Conservation (phyloP, 2,329 filamentous ascomycete species). For the Cytospora piceae region DNA sequence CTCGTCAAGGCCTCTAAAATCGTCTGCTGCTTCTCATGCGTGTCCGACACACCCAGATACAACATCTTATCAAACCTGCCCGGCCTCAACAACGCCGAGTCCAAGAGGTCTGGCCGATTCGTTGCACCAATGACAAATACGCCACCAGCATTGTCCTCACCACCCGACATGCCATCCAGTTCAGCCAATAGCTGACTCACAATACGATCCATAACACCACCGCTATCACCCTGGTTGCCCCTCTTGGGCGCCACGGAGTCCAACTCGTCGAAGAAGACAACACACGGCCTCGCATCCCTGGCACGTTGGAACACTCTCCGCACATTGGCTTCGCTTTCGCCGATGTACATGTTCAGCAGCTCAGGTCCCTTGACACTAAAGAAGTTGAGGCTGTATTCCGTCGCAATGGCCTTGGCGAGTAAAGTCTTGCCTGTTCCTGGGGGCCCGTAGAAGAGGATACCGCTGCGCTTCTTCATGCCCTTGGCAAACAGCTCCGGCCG, state of each 20-base stretch:
- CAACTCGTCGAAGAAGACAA: slow-evolving; percentile 92
- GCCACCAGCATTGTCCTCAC: slow-evolving; percentile 76
- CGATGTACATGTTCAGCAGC: slow-evolving; percentile 94
- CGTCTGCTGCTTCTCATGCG: slow-evolving; percentile 92
- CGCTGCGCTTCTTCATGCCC: slow-evolving; percentile 96
- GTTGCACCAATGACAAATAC: slow-evolving; percentile 98
- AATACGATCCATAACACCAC: slow-evolving; percentile 97
- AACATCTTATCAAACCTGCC: slow-evolving; percentile 98
- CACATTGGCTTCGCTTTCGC: slow-evolving; percentile 91
- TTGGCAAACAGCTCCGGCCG: slow-evolving; percentile 93
- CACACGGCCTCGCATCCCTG: slow-evolving; percentile 81
- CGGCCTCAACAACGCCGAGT: slow-evolving; percentile 85
- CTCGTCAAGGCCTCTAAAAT: slow-evolving; percentile 93
- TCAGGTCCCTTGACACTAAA: slow-evolving; percentile 93
- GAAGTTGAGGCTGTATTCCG: slow-evolving; percentile 92
- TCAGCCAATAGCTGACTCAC: slow-evolving; percentile 94
- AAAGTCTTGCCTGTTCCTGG: slow-evolving; percentile 91
- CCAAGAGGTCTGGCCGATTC: slow-evolving; percentile 89
- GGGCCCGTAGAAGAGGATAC: slow-evolving; percentile 89
- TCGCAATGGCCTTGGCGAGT: slow-evolving; percentile 91
- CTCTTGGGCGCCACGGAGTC: slow-evolving; percentile 95
- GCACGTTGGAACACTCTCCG: slow-evolving; percentile 86
- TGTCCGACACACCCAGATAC: slow-evolving; percentile 94
- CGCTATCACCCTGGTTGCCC: slow-evolving; percentile 95
- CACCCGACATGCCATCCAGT: slow-evolving; percentile 95